A percentile compares a stretch with the other conserved stretches of the same genome.
Conservation (phyloP, 2,329 filamentous ascomycete genomes). For the Neonectria hederae region DNA sequence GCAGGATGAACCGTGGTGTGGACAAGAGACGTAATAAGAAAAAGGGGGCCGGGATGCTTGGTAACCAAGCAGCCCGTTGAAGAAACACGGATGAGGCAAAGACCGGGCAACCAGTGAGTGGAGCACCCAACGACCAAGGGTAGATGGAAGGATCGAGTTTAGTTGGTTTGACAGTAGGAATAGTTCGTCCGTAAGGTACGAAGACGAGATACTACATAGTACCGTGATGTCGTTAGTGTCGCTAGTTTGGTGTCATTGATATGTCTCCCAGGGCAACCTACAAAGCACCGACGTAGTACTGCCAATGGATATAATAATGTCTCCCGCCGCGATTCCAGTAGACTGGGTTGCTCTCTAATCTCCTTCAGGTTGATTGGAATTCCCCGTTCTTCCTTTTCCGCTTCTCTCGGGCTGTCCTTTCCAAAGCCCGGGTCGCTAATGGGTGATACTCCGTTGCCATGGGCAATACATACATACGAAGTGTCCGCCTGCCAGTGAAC, state of each 20-base stretch:
- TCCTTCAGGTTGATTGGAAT: slow-evolving; percentile 41
- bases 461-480: not conserved
- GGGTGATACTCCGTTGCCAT: not conserved
- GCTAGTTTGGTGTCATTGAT: not conserved
- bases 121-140: slow-evolving; percentile 5
- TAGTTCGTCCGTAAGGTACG: too few species aligned
- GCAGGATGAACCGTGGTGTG: not conserved
- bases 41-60: not conserved
- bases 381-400: slow-evolving; percentile 13
- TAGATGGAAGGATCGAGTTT: slow-evolving; percentile 4
- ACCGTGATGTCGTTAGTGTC: not conserved
- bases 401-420: slow-evolving; percentile 10
- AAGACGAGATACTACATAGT: too few species aligned
- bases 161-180: not conserved
- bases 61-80: not conserved
- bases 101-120: slow-evolving; percentile 9
- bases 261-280: slow-evolving; percentile 40
- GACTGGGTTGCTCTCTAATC: slow-evolving; percentile 27
- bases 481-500: not conserved
- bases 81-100: slow-evolving; percentile 8
- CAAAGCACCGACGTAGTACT: not conserved
- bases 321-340: slow-evolving; percentile 21
- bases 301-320: not conserved
- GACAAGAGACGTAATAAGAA: not conserved
- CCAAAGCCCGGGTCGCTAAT: slow-evolving; percentile 5